Conservation (phyloP, 495 filamentous ascomycete species). For the Diplogelasinospora grovesii region DNA sequence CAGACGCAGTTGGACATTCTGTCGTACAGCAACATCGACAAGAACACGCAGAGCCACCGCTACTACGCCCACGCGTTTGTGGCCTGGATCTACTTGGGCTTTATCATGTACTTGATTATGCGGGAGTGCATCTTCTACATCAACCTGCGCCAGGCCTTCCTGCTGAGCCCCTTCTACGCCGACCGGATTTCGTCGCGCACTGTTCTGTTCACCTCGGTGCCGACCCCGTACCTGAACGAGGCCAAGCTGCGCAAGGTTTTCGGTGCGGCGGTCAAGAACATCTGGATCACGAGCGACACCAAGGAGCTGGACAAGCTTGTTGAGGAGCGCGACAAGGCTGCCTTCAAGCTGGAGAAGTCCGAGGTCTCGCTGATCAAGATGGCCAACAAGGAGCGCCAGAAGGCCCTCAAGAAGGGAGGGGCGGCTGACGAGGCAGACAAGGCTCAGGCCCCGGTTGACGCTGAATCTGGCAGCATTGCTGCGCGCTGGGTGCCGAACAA, state of each 20-base stretch:
- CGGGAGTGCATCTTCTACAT: slow-evolving; percentile 91
- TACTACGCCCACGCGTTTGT: slow-evolving; percentile 72
- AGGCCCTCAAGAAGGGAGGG: slow-evolving; percentile 64
- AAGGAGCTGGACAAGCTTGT: slow-evolving; percentile 79
- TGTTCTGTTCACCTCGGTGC: slow-evolving; percentile 86
- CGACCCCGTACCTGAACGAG: slow-evolving; percentile 64
- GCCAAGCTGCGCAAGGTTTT: slow-evolving; percentile 72
- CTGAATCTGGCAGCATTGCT: slow-evolving; percentile 69
- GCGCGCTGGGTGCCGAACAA: slow-evolving; percentile 72
- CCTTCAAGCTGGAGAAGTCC: slow-evolving; percentile 79
- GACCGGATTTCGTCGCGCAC: slow-evolving; percentile 89
- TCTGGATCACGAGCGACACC: slow-evolving; percentile 82
- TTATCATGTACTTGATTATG: slow-evolving; percentile 83
- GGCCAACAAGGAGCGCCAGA: slow-evolving; percentile 71
- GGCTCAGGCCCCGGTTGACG: slow-evolving; percentile 40
- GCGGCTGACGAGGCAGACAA: slow-evolving; percentile 40
- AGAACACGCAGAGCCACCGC: slow-evolving; percentile 43
- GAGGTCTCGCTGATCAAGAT: slow-evolving; percentile 81
- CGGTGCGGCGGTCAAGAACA: slow-evolving; percentile 66
- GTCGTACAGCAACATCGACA: slow-evolving; percentile 64
- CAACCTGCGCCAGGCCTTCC: slow-evolving; percentile 92
- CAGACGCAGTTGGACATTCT: slow-evolving; percentile 70
- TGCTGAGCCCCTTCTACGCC: slow-evolving; percentile 79
- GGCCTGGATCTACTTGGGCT: slow-evolving; percentile 72
- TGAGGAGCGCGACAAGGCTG: slow-evolving; percentile 73